These are phyloP conservation scores for Boletellus ananiceps DNA, from an alignment of 768 basidiomycete species.

Conservation along the genomic window DNA sequence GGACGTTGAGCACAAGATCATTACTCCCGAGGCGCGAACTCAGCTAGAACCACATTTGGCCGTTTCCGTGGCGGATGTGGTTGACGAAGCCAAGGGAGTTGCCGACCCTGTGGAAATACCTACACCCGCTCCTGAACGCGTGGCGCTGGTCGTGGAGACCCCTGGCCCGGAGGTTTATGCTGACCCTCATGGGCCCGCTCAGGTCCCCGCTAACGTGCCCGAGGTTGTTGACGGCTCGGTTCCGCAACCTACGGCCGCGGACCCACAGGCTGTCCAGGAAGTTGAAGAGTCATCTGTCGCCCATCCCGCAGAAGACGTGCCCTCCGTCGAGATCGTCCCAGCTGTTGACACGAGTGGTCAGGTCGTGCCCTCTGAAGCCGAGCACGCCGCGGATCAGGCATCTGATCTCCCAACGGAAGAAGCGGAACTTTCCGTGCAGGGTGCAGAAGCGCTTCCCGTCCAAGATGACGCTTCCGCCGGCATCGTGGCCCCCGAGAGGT, in stretches of 20 bases:
- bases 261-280: not conserved
- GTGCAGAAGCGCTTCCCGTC: not conserved
- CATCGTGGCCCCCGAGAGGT: not conserved
- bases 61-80: not conserved
- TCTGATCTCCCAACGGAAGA: not conserved
- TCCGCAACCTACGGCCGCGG: slow-evolving; percentile 4
- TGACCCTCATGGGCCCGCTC: not conserved
- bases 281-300: not conserved
- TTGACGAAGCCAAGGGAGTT: slow-evolving; percentile 11
- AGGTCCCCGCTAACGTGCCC: not conserved
- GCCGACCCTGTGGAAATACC: slow-evolving; percentile 9
- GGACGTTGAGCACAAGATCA: not conserved
- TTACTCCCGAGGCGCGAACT: slow-evolving; percentile 13
- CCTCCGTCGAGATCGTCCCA: not conserved
- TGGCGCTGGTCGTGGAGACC: slow-evolving; percentile 16
- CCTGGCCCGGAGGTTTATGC: slow-evolving; percentile 5
- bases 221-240: not conserved
- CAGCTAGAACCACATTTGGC: slow-evolving; percentile 3
- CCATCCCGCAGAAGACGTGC: not conserved
- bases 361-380: not conserved
- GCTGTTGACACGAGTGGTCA: not conserved
- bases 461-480: not conserved
- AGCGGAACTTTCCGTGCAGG: not conserved
- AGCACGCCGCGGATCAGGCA: slow-evolving; percentile 7
- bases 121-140: slow-evolving; percentile 12